phyloP scores from a whole-genome alignment of 2,329 filamentous ascomycete genomes.

The Ustulina deusta region DNA sequence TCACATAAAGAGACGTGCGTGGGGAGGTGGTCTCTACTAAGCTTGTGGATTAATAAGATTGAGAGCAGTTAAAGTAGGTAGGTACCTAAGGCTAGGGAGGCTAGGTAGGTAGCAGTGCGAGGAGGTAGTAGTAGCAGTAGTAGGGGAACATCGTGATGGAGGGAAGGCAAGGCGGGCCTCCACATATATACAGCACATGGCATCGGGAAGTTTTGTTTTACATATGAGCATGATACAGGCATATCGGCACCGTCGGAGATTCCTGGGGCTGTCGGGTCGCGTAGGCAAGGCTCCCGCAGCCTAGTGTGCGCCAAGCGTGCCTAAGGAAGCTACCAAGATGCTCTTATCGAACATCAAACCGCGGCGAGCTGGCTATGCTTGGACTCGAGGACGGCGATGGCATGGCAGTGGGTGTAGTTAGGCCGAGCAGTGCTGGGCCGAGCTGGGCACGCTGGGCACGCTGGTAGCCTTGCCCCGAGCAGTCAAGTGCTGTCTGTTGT shows the following conservation, averaged over 20 bases:
- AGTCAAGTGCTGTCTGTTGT: background rate
- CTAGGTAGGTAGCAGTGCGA: background rate
- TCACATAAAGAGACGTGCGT: background rate
- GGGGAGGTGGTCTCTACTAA: constrained; percentile 20
- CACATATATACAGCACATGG: constrained; percentile 25
- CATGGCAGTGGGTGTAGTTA: background rate
- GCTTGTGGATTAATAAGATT: constrained; percentile 29
- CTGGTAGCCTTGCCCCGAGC: background rate
- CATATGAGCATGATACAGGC: constrained; percentile 29
- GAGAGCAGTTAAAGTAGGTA: constrained; percentile 1
- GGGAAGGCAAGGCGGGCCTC: constrained; percentile 35
- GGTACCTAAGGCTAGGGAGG: background rate
- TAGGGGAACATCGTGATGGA: constrained; percentile 10
- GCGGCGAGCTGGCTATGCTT: constrained; percentile 9
- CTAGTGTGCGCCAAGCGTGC: constrained; percentile 17
- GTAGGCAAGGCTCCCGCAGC: constrained; percentile 33
- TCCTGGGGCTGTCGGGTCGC: constrained; percentile 28
- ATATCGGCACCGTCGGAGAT: constrained; percentile 32
- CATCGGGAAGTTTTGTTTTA: constrained; percentile 13
- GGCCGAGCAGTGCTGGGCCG: background rate
- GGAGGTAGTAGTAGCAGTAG: constrained; percentile 3
- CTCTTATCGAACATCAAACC: constrained; percentile 10
- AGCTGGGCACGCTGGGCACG: background rate
- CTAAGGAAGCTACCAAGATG: constrained; percentile 6
- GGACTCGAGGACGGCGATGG: background rate